Percentiles rank a stretch among this genome's conserved stretches.
Conservation (phyloP, 2,329 filamentous ascomycete species). For the Trichoderma simmonsii region DNA sequence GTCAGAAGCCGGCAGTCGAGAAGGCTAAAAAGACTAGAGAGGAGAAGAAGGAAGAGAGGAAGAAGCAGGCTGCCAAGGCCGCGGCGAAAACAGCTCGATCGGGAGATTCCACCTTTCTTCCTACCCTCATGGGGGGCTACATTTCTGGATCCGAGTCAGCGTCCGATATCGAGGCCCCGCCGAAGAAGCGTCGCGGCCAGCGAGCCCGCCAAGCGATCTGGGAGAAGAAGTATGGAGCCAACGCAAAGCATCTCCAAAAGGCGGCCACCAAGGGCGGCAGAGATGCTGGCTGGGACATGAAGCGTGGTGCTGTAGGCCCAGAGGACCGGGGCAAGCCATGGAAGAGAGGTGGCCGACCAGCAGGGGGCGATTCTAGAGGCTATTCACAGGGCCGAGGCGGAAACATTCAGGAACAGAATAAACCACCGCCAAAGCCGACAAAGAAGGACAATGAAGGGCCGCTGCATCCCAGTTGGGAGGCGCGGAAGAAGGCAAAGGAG, state of each 20-base stretch:
- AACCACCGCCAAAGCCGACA: slow-evolving; percentile 30
- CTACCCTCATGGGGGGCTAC: slow-evolving; percentile 75
- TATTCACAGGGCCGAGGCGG: slow-evolving; percentile 11
- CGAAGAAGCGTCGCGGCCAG: slow-evolving; percentile 67
- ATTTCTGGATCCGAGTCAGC: slow-evolving; percentile 71
- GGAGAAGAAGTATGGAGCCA: slow-evolving; percentile 74
- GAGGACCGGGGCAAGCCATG: slow-evolving; percentile 45
- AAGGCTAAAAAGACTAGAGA: slow-evolving; percentile 20
- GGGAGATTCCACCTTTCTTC: slow-evolving; percentile 62
- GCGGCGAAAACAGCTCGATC: slow-evolving; percentile 22
- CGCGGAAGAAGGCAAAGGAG: slow-evolving; percentile 26
- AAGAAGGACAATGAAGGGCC: slow-evolving; percentile 48
- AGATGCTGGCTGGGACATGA: slow-evolving; percentile 57
- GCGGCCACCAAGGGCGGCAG: slow-evolving; percentile 33
- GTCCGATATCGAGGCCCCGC: slow-evolving; percentile 63
- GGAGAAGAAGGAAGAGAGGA: slow-evolving; percentile 20
- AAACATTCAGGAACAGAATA: slow-evolving; percentile 15
- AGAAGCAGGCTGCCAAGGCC: slow-evolving; percentile 22
- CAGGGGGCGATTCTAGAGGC: background rate
- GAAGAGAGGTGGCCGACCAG: slow-evolving; percentile 46
- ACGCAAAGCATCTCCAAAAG: slow-evolving; percentile 63
- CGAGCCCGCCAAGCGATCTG: slow-evolving; percentile 73
- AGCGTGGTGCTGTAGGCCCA: slow-evolving; percentile 51
- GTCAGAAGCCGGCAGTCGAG: background rate
- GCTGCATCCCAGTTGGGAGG: slow-evolving; percentile 46